Percentiles rank a stretch among this genome's conserved stretches.
These are phyloP conservation scores for Pythium scleroteichum DNA, from an alignment of 352 stramenopile genomes.

Conservation along the genomic window DNA sequence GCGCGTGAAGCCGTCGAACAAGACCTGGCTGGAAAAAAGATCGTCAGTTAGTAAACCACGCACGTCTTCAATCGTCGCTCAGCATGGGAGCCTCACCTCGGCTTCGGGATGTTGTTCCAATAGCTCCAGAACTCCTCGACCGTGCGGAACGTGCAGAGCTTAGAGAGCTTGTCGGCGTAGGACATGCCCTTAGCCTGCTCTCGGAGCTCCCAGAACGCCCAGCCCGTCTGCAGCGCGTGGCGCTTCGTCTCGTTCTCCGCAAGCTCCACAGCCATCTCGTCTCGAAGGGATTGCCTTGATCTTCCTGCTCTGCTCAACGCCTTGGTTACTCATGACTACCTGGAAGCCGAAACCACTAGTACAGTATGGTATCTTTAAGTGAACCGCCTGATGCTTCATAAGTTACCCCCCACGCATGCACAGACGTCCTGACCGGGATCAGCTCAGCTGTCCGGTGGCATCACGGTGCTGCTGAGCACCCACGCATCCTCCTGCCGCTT, in stretches of 20 bases:
- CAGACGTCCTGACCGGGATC: too few species aligned
- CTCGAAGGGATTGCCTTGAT: constrained; percentile 15
- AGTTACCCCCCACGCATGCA: too few species aligned
- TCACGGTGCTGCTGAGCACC: too few species aligned
- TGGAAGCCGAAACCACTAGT: background rate
- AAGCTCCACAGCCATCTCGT: constrained; percentile 21
- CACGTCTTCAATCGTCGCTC: background rate
- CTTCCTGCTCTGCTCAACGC: background rate
- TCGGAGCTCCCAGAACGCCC: constrained; percentile 87
- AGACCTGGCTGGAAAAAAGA: constrained; percentile 46
- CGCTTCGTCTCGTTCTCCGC: constrained; percentile 47
- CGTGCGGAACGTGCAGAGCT: constrained; percentile 84
- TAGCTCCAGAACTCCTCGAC: constrained; percentile 91
- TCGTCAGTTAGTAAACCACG: background rate
- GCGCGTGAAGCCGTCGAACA: constrained; percentile 80
- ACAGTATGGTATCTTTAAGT: too few species aligned
- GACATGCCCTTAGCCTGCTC: constrained; percentile 76
- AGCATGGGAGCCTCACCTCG: constrained; percentile 47
- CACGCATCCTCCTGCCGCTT: too few species aligned
- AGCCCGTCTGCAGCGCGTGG: constrained; percentile 81
- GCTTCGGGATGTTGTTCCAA: constrained; percentile 91
- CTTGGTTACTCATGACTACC: constrained; percentile 11
- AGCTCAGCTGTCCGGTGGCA: too few species aligned
- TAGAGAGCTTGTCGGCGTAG: constrained; percentile 87
- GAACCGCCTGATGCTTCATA: too few species aligned